Evolutionary conservation across 805 yeast genomes (phyloP), one percentile per base, ranked within the genome.

Genomic region (Brettanomyces nanus): DNA sequence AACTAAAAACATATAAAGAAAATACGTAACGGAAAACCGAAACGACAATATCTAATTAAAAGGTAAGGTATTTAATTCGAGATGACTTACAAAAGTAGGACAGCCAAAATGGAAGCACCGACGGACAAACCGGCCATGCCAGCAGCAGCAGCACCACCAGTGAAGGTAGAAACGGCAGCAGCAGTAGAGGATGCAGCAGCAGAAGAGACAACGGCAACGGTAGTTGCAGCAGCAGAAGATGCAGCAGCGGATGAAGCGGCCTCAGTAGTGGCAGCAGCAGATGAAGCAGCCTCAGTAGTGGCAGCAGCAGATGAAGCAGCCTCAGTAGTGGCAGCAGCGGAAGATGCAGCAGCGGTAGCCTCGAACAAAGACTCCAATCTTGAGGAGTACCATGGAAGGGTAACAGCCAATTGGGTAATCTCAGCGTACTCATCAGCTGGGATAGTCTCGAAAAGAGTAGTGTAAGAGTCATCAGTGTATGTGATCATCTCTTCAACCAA

Each of bases 391-490:
- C 65, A 59, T 40, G 63, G 63, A 29, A 60, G 45, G 20, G 44
- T 54, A 17, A 62, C 52, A 7, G 49, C 62, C 38, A 56, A 56
- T 3, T 45, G 37, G 9, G 56, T 45, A 20, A 56, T 38, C 5
- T 49, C 35, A 3, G 43, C 33, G 19, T 39, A 35, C 22, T 38
- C 43, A 1, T 36, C 10, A 19, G n/a, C 18, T 13, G 18, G 18
- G 19, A 33, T 42, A 19, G 48, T 25, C 36, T 53, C 46, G 42
- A 60, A 52, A 39, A 66, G 52, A 22, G 71, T 65, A 29, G 70
- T 66, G 52, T 64, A 66, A 11, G 65, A 53, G 37, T 64, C 60
- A 47, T 66, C 69, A 10, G 66, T 66, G 52, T 66, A 66, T 29
- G 69, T 66, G 20, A 45, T 48, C 25, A 57, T 60, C 26, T 49